phyloP scores from a whole-genome alignment of 1,139 yeast genomes.

The Candida smagusa region DNA sequence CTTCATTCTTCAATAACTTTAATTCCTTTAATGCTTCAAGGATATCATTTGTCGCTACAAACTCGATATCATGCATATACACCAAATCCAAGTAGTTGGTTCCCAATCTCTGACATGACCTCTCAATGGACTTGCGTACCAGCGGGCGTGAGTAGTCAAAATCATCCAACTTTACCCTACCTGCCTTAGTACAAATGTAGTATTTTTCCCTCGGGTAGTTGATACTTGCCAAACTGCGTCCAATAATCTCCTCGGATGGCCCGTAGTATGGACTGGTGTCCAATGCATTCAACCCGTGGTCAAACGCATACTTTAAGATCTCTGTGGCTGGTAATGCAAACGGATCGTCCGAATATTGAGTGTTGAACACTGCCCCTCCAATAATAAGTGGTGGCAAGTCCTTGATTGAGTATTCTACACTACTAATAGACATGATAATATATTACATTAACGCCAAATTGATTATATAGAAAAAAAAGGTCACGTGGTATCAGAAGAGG shows the following conservation, averaged over 20 bases:
- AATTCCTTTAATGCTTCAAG: slow-evolving; percentile 64
- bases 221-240: slow-evolving; percentile 54
- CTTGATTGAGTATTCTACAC: slow-evolving; percentile 16
- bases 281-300: slow-evolving; percentile 67
- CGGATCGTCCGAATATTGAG: slow-evolving; percentile 72
- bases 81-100: slow-evolving; percentile 75
- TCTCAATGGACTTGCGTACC: slow-evolving; percentile 58
- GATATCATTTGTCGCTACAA: slow-evolving; percentile 54
- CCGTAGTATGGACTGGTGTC: slow-evolving; percentile 96
- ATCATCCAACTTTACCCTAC: slow-evolving; percentile 62
- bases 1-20: slow-evolving; percentile 57
- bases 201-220: slow-evolving; percentile 56
- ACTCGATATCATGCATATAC: slow-evolving; percentile 87
- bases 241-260: slow-evolving; percentile 74
- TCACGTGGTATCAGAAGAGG: slow-evolving; percentile 8
- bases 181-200: slow-evolving; percentile 83
- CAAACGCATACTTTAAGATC: slow-evolving; percentile 59
- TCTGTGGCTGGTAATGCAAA: slow-evolving; percentile 52
- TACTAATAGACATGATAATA: too few relatives aligned
- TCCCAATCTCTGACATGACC: slow-evolving; percentile 64
- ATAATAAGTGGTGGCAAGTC: slow-evolving; percentile 60
- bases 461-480: neutral
- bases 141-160: slow-evolving; percentile 70
- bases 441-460: too few relatives aligned
- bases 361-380: slow-evolving; percentile 86